Conservation (phyloP, 1,284 basidiomycete genomes). For the Serendipita sp. region DNA sequence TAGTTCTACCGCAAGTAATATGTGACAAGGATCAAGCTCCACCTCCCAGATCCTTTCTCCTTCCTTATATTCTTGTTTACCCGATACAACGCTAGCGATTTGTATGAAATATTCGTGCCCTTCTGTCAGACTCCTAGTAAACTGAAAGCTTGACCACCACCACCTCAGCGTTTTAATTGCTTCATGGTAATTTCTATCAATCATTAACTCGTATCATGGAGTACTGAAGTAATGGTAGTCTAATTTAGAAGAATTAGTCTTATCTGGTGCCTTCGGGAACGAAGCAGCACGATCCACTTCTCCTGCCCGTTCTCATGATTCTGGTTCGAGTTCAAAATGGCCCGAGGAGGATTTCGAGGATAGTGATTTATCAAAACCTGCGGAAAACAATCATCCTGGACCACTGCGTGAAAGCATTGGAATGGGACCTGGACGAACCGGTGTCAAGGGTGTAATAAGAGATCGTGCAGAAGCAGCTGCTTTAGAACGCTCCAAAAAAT, state of each 20-base stretch:
- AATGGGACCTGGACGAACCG: conserved; percentile 71
- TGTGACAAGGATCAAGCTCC: no score
- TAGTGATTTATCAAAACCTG: neutral
- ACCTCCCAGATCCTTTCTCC: no score
- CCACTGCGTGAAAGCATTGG: conserved; percentile 34
- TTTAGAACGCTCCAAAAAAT: conserved; percentile 33
- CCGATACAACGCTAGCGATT: no score
- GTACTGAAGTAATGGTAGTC: neutral
- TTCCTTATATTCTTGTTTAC: no score
- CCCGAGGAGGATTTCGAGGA: neutral
- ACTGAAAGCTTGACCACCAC: no score
- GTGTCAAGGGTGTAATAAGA: conserved; percentile 71
- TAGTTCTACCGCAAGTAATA: neutral
- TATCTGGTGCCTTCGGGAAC: neutral
- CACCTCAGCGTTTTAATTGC: no score
- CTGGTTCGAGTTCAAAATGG: neutral
- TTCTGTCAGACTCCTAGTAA: no score
- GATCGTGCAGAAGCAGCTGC: conserved; percentile 56
- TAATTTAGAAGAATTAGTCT: neutral
- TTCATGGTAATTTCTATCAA: no score
- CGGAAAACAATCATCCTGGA: neutral
- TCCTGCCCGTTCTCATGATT: neutral
- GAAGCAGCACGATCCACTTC: neutral
- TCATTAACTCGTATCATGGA: no score
- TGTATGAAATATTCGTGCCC: no score